Conservation (phyloP, 2,329 filamentous ascomycete species). For the Colletotrichum salicis region DNA sequence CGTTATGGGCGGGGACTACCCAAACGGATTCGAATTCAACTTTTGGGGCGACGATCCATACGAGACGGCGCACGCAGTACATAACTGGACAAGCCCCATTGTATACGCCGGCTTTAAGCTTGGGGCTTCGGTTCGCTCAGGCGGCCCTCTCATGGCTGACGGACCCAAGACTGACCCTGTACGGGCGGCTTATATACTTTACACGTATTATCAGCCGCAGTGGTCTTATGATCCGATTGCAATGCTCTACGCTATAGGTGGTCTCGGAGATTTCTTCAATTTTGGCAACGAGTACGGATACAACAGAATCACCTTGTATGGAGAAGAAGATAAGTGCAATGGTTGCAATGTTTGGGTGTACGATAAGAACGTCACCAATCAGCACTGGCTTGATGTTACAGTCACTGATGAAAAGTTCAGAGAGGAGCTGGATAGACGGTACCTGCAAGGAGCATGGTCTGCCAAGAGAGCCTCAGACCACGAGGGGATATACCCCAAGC, state of each 20-base stretch:
- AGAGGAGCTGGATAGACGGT: slow-evolving; percentile 43
- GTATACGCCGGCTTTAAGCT: slow-evolving; percentile 56
- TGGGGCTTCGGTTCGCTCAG: slow-evolving; percentile 53
- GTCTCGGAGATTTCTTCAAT: slow-evolving; percentile 47
- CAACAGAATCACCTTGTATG: slow-evolving; percentile 47
- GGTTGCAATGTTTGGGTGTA: slow-evolving; percentile 56
- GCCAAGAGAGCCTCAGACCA: slow-evolving; percentile 4
- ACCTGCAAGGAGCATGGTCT: slow-evolving; percentile 41
- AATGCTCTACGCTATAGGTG: slow-evolving; percentile 51
- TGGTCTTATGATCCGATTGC: slow-evolving; percentile 56
- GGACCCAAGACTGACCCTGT: slow-evolving; percentile 48
- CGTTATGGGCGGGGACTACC: slow-evolving; percentile 64
- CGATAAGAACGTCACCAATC: slow-evolving; percentile 47
- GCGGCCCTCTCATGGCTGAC: slow-evolving; percentile 46
- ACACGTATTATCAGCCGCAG: slow-evolving; percentile 46
- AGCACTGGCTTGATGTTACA: slow-evolving; percentile 52
- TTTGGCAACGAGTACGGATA: slow-evolving; percentile 52
- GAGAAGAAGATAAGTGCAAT: slow-evolving; percentile 36
- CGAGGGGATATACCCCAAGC: background rate
- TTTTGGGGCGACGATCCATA: slow-evolving; percentile 54
- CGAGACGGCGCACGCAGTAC: slow-evolving; percentile 54
- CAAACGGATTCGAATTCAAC: slow-evolving; percentile 59
- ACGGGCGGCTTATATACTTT: slow-evolving; percentile 51
- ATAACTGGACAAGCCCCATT: slow-evolving; percentile 53
- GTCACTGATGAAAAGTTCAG: slow-evolving; percentile 41